Evolutionary conservation across 768 basidiomycete species (phyloP), one percentile per base, ranked within the genome.

Genomic region (Naganishia kalamii): DNA sequence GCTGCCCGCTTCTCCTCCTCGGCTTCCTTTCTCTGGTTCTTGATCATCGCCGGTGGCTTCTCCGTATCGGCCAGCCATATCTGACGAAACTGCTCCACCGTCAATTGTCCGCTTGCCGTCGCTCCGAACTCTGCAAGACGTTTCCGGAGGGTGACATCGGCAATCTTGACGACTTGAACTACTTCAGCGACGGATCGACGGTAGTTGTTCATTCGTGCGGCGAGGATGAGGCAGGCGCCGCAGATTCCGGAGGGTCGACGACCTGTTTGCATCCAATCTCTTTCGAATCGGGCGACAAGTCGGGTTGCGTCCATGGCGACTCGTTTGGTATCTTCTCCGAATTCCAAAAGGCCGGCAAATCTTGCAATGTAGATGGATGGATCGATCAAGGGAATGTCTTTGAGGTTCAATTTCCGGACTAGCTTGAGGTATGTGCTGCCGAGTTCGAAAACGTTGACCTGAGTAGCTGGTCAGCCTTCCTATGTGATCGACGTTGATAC

Each of bases 141-240:
- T 78, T 94, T 97, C 80, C 87, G 86, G 46, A 99, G 79, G 3
- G 96, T 99, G 12, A 86, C 87, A 72, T 97, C 92, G n/a, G 92
- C 91, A 70, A 97, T 96, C 80, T 98, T 99, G 70, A 98, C 96
- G 17, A 99, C 92, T 75, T 99, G 96, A 21, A 97, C 92, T 50
- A 99, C 89, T 78, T 99, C 96, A 74, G 93, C 89, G 12, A 97
- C 83, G 27, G 88, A 90, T 49, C 96, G 82, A 46, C 93, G 82
- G 74, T 94, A 98, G 77, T 96, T 96, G 80, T 94, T 97, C 96
- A 99, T 98, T 27, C 96, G 86, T 33, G 92, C 96, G 0, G 96
- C 96, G 17, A 99, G 85, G 43, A 98, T 83, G 30, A 98, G 83
- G 29, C 90, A 92, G 0, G 96, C 96, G 32, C 96, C 96, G 74